Percentiles rank a stretch among this genome's conserved stretches.
These are phyloP conservation scores for Phycomyces blakesleeanus DNA, from an alignment of 192 early-diverging fungal species.

Conservation along the genomic window DNA sequence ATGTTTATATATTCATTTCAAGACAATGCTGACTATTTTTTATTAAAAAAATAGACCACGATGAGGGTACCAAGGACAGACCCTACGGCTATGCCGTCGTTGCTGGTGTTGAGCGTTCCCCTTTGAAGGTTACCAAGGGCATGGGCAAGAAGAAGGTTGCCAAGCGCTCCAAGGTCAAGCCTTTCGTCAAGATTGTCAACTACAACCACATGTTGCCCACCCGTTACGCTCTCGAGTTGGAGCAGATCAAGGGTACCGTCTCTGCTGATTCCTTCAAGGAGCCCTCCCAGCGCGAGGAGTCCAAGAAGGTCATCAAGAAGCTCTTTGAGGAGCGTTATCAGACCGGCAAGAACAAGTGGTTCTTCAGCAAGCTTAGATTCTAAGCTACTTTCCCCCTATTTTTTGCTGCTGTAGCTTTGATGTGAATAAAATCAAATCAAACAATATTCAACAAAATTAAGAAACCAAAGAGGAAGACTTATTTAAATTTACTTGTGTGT, in stretches of 20 bases:
- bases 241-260: conserved; percentile 84
- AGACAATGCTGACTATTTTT: background rate
- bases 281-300: conserved; percentile 81
- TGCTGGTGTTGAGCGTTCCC: conserved; percentile 96
- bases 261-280: conserved; percentile 91
- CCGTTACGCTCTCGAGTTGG: conserved; percentile 94
- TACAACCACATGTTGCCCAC: conserved; percentile 99
- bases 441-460: background rate
- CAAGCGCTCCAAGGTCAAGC: conserved; percentile 97
- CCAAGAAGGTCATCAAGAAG: conserved; percentile 96
- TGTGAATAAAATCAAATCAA: background rate
- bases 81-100: conserved; percentile 98
- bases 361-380: conserved; percentile 99
- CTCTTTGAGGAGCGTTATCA: conserved; percentile 97
- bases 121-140: conserved; percentile 92
- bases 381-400: conserved; percentile 31
- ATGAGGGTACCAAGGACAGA: conserved; percentile 97
- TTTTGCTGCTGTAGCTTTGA: background rate
- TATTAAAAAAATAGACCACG: conserved; percentile 55
- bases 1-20: background rate
- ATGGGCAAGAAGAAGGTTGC: conserved; percentile 96
- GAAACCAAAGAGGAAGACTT: background rate
- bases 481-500: background rate
- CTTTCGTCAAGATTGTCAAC: conserved; percentile 98
- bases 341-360: conserved; percentile 99